phyloP scores from a whole-genome alignment of 176 grass and related monocot genomes.

The Carex pumila region DNA sequence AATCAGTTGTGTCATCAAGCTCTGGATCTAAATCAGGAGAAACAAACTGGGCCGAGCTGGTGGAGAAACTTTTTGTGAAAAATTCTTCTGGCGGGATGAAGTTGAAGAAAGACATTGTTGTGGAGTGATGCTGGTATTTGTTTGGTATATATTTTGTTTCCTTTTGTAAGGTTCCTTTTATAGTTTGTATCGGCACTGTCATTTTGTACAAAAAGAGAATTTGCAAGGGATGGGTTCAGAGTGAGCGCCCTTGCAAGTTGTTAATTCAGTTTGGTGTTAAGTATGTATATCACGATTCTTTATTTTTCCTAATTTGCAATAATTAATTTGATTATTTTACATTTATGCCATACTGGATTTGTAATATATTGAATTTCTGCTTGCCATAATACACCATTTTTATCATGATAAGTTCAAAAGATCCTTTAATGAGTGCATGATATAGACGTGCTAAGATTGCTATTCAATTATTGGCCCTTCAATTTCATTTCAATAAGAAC shows the following conservation, averaged over 20 bases:
- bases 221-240: not conserved
- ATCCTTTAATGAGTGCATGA: not conserved
- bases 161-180: not conserved
- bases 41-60: constrained; percentile 77
- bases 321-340: not conserved
- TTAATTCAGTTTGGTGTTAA: not conserved
- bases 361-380: not conserved
- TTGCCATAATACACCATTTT: not conserved
- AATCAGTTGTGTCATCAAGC: constrained; percentile 10
- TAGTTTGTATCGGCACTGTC: not conserved
- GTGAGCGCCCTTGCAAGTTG: not conserved
- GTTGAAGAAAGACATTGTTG: constrained; percentile 56
- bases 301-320: not conserved
- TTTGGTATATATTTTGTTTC: not conserved
- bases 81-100: constrained; percentile 56
- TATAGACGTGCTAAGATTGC: not conserved
- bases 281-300: not conserved
- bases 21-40: constrained; percentile 29
- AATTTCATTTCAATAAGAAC: not conserved
- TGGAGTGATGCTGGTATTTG: constrained; percentile 7
- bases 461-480: not conserved
- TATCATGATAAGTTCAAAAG: not conserved
- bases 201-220: constrained; percentile 1
- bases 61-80: constrained; percentile 64
- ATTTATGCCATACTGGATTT: not conserved